Evolutionary conservation across 2,329 filamentous ascomycete species (phyloP).

Genomic region (Aspergillus brasiliensis): DNA sequence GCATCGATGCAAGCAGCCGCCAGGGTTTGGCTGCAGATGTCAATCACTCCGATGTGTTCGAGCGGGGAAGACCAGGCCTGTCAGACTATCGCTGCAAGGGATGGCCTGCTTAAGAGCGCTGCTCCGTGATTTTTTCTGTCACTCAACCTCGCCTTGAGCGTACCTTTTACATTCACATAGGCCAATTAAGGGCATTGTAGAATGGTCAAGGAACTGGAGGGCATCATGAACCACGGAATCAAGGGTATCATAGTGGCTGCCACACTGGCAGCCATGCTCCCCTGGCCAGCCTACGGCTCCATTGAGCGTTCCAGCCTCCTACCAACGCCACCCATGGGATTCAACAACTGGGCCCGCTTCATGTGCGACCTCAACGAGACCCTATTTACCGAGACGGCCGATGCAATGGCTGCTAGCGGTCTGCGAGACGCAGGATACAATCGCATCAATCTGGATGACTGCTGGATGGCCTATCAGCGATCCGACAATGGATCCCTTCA

Average conservation of each 20-base stretch:
- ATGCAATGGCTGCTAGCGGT: conserved; percentile 48
- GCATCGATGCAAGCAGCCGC: neutral
- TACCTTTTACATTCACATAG: too few relatives aligned
- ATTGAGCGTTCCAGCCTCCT: conserved; percentile 28
- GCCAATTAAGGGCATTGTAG: neutral
- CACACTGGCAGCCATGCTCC: neutral
- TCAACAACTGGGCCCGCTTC: conserved; percentile 56
- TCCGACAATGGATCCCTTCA: conserved; percentile 42
- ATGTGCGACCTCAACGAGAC: conserved; percentile 53
- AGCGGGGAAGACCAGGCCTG: neutral
- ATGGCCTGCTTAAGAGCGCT: neutral
- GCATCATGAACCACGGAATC: neutral
- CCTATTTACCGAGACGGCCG: conserved; percentile 51
- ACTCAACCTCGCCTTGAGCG: too few relatives aligned
- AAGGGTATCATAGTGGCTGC: neutral
- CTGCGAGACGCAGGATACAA: conserved; percentile 43
- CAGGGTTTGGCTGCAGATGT: neutral
- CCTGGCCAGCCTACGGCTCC: conserved; percentile 17
- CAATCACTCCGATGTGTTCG: neutral
- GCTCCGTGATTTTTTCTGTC: neutral
- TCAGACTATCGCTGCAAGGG: neutral
- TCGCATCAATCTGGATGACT: conserved; percentile 51
- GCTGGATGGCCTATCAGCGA: conserved; percentile 45
- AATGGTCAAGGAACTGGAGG: neutral
- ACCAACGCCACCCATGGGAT: conserved; percentile 53